A percentile compares a stretch with the other conserved stretches of the same genome.
These are phyloP conservation scores for Boletus sp. DNA, from an alignment of 768 basidiomycete species.

Conservation along the genomic window DNA sequence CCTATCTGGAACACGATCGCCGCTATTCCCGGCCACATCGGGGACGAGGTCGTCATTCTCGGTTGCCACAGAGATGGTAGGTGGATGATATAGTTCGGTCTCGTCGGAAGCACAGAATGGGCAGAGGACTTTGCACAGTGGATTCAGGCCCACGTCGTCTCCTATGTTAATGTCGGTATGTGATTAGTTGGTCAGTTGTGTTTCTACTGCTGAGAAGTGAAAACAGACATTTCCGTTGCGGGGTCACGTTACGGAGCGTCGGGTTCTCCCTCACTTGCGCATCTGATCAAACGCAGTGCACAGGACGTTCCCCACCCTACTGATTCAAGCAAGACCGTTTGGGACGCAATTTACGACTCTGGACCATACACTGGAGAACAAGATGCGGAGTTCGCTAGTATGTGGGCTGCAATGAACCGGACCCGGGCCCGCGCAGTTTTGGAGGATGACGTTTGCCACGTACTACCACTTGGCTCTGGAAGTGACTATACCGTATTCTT, in stretches of 20 bases:
- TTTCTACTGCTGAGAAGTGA: conserved; percentile 2
- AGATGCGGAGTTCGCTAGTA: conserved; percentile 42
- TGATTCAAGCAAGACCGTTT: conserved; percentile 49
- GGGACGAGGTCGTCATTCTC: conserved; percentile 79
- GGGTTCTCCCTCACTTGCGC: conserved; percentile 66
- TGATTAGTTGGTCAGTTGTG: not conserved
- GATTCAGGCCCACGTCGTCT: conserved; percentile 75
- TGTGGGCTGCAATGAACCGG: conserved; percentile 39
- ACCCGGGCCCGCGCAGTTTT: conserved; percentile 9
- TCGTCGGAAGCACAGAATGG: conserved; percentile 89
- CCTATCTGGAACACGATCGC: conserved; percentile 92
- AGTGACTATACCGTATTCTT: conserved; percentile 92
- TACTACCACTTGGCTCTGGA: conserved; percentile 71
- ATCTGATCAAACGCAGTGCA: conserved; percentile 53
- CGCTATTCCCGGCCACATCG: conserved; percentile 77
- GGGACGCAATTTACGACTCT: conserved; percentile 54
- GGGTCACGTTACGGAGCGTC: conserved; percentile 50
- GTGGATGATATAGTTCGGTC: conserved; percentile 49
- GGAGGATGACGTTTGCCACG: conserved; percentile 37
- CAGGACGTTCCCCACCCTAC: conserved; percentile 57
- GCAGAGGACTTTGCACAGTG: conserved; percentile 87
- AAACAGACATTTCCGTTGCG: conserved; percentile 50
- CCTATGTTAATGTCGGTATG: conserved; percentile 78
- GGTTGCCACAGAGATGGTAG: conserved; percentile 87
- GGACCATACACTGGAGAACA: conserved; percentile 48